A percentile compares a stretch with the other conserved stretches of the same genome.
These are phyloP conservation scores for Dothideomycetidae sp. DNA, from an alignment of 2,329 filamentous ascomycete genomes.

Conservation along the genomic window DNA sequence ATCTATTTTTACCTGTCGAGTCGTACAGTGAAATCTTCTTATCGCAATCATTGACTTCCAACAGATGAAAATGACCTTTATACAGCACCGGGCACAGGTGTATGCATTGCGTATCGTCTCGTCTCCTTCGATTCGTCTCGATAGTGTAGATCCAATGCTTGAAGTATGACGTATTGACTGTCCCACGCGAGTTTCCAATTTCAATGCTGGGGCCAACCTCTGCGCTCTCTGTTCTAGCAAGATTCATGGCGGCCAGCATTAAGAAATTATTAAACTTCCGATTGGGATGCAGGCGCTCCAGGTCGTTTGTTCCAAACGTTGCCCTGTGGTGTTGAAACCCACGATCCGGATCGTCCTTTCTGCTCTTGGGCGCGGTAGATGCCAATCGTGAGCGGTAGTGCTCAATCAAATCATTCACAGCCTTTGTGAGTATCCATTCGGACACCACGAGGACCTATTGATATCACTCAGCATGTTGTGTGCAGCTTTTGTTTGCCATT, in stretches of 20 bases:
- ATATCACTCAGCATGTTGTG: too few species aligned
- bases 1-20: background rate
- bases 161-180: background rate
- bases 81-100: background rate
- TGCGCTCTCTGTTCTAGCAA: background rate
- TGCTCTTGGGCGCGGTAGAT: background rate
- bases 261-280: background rate
- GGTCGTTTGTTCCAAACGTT: background rate
- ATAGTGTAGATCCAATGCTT: background rate
- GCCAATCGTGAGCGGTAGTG: background rate
- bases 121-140: background rate
- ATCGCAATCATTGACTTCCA: background rate
- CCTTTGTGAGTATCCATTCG: background rate
- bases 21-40: background rate
- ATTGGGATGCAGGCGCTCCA: background rate
- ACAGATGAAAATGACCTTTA: background rate
- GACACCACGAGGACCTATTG: background rate
- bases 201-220: background rate
- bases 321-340: background rate
- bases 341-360: background rate
- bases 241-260: background rate
- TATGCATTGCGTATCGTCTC: background rate
- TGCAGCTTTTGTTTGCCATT: too few species aligned
- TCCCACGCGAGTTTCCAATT: background rate
- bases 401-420: background rate